Conservation (phyloP, 495 filamentous ascomycete genomes). For the Baudoinia panamericana region DNA sequence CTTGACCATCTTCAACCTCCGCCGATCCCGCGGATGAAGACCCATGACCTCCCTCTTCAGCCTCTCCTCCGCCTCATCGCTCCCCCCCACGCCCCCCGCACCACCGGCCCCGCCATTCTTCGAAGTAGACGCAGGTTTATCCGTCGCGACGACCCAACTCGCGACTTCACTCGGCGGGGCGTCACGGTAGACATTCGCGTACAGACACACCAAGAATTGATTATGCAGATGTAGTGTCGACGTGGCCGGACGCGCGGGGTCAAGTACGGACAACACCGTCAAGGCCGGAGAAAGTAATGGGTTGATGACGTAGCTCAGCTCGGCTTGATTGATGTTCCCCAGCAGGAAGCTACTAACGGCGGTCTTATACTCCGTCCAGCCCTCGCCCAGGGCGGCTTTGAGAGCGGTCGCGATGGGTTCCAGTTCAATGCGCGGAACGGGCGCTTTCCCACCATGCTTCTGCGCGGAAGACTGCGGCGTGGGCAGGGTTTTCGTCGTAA, state of each 20-base stretch:
- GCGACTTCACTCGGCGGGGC: slow-evolving; percentile 73
- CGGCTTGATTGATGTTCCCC: slow-evolving; percentile 77
- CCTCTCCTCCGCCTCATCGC: slow-evolving; percentile 79
- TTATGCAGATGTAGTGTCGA: slow-evolving; percentile 80
- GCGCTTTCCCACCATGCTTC: slow-evolving; percentile 15
- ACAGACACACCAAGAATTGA: slow-evolving; percentile 71
- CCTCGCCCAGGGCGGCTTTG: slow-evolving; percentile 66
- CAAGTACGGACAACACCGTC: slow-evolving; percentile 7
- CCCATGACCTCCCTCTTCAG: slow-evolving; percentile 93
- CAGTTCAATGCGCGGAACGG: slow-evolving; percentile 65
- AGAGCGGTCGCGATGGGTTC: slow-evolving; percentile 81
- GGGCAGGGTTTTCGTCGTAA: slow-evolving; percentile 22
- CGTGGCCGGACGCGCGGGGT: slow-evolving; percentile 33
- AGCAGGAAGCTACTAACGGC: slow-evolving; percentile 53
- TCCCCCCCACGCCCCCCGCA: slow-evolving; percentile 40
- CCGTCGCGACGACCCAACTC: slow-evolving; percentile 88
- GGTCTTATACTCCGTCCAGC: slow-evolving; percentile 84
- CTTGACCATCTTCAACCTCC: slow-evolving; percentile 36
- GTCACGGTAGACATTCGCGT: slow-evolving; percentile 75
- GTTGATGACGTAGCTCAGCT: slow-evolving; percentile 65
- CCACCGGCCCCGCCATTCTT: slow-evolving; percentile 54
- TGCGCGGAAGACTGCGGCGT: slow-evolving; percentile 2
- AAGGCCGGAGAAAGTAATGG: slow-evolving; percentile 43
- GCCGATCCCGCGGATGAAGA: slow-evolving; percentile 68
- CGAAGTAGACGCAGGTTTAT: slow-evolving; percentile 70